These are phyloP conservation scores for Arabidopsis lyrata DNA, from an alignment of 441 rosid genomes.

Conservation along the genomic window DNA sequence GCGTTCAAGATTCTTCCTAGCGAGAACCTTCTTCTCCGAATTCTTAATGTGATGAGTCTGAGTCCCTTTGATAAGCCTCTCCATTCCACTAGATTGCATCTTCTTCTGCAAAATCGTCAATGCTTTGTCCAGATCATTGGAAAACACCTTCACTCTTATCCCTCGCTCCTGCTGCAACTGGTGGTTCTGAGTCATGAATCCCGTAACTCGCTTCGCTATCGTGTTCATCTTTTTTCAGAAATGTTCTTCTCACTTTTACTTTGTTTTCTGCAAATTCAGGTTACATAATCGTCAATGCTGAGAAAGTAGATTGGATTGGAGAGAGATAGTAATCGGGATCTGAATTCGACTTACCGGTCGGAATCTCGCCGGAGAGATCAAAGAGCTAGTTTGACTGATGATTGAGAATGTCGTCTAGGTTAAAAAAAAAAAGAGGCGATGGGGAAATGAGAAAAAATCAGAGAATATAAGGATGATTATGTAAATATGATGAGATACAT, in stretches of 20 bases:
- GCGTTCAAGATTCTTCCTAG: slow-evolving; percentile 69
- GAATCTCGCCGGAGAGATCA: slow-evolving; percentile 36
- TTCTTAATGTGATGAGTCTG: slow-evolving; percentile 80
- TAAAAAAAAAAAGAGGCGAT: not conserved
- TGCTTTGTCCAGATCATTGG: slow-evolving; percentile 77
- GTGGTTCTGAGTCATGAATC: slow-evolving; percentile 36
- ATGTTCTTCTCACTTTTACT: not conserved
- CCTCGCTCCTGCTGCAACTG: slow-evolving; percentile 73
- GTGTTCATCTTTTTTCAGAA: slow-evolving; percentile 56
- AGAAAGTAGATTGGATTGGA: not conserved
- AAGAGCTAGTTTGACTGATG: slow-evolving; percentile 1
- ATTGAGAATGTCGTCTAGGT: slow-evolving; percentile 21
- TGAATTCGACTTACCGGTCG: slow-evolving; percentile 25
- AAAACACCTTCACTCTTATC: slow-evolving; percentile 72
- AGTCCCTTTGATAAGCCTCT: slow-evolving; percentile 70
- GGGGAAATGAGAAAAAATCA: slow-evolving; percentile 4
- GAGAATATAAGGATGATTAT: not conserved
- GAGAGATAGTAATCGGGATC: not conserved
- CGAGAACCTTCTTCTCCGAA: slow-evolving; percentile 88
- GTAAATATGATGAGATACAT: not conserved
- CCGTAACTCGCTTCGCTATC: slow-evolving; percentile 47
- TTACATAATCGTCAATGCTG: not conserved
- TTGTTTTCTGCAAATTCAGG: slow-evolving; percentile 15
- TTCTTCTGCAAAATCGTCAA: slow-evolving; percentile 66
- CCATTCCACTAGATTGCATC: slow-evolving; percentile 89